These are phyloP conservation scores for Gorgonomyces haynaldii DNA, from an alignment of 192 early-diverging fungal genomes.

Conservation along the genomic window DNA sequence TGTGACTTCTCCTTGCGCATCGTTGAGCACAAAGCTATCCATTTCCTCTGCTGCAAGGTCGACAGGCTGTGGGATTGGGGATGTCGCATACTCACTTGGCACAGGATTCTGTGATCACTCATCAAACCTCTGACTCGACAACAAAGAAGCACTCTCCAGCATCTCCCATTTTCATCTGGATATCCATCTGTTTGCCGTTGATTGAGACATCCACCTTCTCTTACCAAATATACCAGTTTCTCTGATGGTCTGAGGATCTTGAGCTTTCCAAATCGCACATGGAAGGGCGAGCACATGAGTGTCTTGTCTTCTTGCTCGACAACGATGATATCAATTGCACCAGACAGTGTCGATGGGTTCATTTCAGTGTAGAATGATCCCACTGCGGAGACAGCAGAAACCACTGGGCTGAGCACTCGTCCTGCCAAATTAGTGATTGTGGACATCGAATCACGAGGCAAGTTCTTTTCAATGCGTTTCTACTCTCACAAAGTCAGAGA, in stretches of 20 bases:
- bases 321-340: constrained; percentile 97
- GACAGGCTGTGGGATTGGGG: constrained; percentile 52
- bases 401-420: constrained; percentile 9
- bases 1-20: too few species aligned
- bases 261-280: constrained; percentile 96
- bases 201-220: constrained; percentile 66
- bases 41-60: constrained; percentile 11
- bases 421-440: neutral
- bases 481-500: too few species aligned
- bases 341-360: constrained; percentile 92
- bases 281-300: constrained; percentile 87
- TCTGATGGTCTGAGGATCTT: constrained; percentile 82
- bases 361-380: constrained; percentile 88
- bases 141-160: constrained; percentile 98
- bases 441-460: neutral
- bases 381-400: constrained; percentile 55
- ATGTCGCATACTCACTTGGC: constrained; percentile 86
- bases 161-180: constrained; percentile 95
- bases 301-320: constrained; percentile 74
- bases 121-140: constrained; percentile 62
- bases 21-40: constrained; percentile 2
- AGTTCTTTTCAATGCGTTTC: too few species aligned
- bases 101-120: constrained; percentile 45
- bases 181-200: constrained; percentile 62
- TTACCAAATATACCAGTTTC: constrained; percentile 58